These are phyloP conservation scores for Tremella fuciformis DNA, from an alignment of 768 basidiomycete species.

Conservation along the genomic window DNA sequence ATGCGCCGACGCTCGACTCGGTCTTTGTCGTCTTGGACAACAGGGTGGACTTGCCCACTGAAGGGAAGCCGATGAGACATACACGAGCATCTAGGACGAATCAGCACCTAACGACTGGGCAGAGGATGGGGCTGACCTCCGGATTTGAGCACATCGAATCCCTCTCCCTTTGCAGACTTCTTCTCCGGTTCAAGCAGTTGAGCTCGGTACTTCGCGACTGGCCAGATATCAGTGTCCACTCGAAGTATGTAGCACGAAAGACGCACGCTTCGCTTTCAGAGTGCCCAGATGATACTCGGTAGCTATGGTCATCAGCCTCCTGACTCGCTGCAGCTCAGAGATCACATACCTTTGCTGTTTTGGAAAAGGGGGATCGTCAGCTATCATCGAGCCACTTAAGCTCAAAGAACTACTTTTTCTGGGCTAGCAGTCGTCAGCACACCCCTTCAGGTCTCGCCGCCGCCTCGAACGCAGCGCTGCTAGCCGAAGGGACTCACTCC, in stretches of 20 bases:
- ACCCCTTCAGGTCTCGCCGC: background rate
- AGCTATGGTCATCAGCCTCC: conserved; percentile 52
- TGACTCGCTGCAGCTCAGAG: background rate
- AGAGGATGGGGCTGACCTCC: conserved; percentile 55
- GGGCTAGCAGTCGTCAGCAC: conserved; percentile 58
- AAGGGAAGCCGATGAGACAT: conserved; percentile 91
- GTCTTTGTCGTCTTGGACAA: conserved; percentile 90
- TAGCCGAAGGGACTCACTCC: conserved; percentile 62
- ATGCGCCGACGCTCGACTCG: conserved; percentile 79
- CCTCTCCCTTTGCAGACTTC: conserved; percentile 74
- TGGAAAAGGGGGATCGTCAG: conserved; percentile 1
- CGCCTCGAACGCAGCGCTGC: background rate
- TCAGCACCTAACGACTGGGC: background rate
- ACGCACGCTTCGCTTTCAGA: conserved; percentile 40
- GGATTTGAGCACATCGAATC: conserved; percentile 82
- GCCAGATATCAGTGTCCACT: background rate
- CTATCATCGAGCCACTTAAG: background rate
- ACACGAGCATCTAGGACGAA: conserved; percentile 69
- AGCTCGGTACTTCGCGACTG: conserved; percentile 77
- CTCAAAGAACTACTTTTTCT: conserved; percentile 72
- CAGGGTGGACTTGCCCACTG: conserved; percentile 91
- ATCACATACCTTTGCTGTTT: conserved; percentile 21
- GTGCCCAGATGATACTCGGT: conserved; percentile 87
- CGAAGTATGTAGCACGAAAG: background rate
- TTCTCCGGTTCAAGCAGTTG: conserved; percentile 87